Evolutionary conservation across 352 stramenopile species (phyloP), one percentile per base, ranked within the genome.

Genomic region (Phytophthora foliorum): DNA sequence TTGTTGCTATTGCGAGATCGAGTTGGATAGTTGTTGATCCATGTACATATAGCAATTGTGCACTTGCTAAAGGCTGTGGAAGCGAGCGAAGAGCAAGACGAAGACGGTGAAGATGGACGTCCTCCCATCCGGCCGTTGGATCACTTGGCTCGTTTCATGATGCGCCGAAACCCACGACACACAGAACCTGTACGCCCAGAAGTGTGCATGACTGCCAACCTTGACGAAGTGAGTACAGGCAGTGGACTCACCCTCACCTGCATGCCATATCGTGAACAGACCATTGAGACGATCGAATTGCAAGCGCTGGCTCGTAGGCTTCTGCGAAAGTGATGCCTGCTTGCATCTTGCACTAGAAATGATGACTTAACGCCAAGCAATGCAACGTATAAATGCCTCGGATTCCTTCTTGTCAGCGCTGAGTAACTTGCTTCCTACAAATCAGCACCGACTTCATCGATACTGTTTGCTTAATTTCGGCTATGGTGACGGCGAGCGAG

Each of bases 131-230:
- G 82, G 24, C 83, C 84, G 9, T 60, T 94, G 8, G 76, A 93
- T 65, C 82, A 92, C 60, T 66, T 93, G 24, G 83, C 84, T 46
- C 81, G 77, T 27, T 93, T 82, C 63, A 68, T 94, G 32, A 66
- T 89, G 38, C 81, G 86, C 14, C 79, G 89, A 27, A 94, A 94
- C 46, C 80, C 83, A n/a, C 70, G 74, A 21, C 75, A 90, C 42
- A 57, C 53, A 3, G 64, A 90, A 45, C 72, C 72, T 17, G 86
- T 92, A 68, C 6, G 82, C 75, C 17, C 19, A 41, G 10, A 31
- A 17, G 22, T 48, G 22, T 25, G 42, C 19, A 49, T 11, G 42
- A 49, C 38, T 46, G 24, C n/a, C 36, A 42, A 22, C 45, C 17
- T 34, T 13, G 29, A 34, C 29, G 29, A 34, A 34, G 24, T 62